Evolutionary conservation across 2,329 filamentous ascomycete genomes (phyloP), one percentile per base, ranked within the genome.

Genomic region (Lasiodiplodia citricola): DNA sequence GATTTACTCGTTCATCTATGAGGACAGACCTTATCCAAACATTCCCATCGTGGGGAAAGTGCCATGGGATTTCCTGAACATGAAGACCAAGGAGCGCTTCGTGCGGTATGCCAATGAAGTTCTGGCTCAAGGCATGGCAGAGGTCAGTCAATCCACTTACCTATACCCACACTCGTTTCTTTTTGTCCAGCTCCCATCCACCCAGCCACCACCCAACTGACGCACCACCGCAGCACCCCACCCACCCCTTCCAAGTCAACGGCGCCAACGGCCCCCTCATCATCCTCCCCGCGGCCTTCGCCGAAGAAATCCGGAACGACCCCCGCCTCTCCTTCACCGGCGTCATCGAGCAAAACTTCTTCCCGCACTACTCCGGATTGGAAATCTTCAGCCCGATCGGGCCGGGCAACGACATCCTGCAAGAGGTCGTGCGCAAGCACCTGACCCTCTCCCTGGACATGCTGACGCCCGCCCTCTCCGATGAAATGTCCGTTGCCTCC

Each of bases 261-360:
- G 60, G 60, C 21, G 60, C 60, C n/a, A 64, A 64, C n/a, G 60
- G 60, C 25, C 60, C 60, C 4, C 8, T 64, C 16, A 52, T 64
- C 10, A 52, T 64, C 28, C 31, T 64, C 7, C 60, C 60, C 0
- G 18, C 47, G 18, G 11, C 13, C n/a, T 64, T 64, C n/a, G 60
- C 60, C 11, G 47, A 64, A 14, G 60, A 64, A 11, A 64, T 64
- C 31, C 60, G 60, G 0, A 51, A 64, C 21, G 60, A 64, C 28
- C 28, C 21, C 5, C 60, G 60, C 47, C 44, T 64, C 28, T 52
- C 60, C 28, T 64, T 64, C 28, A 64, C 60, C 6, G 60, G 60
- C 31, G 60, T 64, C n/a, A 64, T 64, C 60, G 60, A 64, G n/a
- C 60, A 64, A 28, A 64, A 64, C n/a, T 64, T 64, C 60, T 64